Evolutionary conservation across 768 basidiomycete genomes (phyloP), one percentile per base, ranked within the genome.

Genomic region (Trametes villosa): DNA sequence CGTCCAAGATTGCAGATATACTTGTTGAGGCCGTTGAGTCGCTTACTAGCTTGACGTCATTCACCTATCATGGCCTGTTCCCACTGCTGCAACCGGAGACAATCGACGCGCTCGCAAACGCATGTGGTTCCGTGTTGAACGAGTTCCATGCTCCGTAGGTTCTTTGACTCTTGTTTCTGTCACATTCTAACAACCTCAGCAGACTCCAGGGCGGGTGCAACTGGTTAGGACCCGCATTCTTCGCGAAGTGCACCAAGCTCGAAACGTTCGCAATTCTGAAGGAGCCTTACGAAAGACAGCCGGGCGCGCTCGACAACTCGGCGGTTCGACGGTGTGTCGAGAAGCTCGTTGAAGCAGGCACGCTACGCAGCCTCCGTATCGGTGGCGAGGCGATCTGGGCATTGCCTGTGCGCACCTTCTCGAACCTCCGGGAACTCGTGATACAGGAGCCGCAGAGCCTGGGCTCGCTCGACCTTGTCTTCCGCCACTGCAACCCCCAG

Each of bases 391-490:
- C 29, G 12, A 48, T 59, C 31, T 52, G 57, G 48, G 7, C 11
- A 15, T 30, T 36, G 15, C 64, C 64, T 4, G 18, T 62, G 3
- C 56, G 47, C 7, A 5, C 27, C 12, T 45, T 65, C 18, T 5
- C 22, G 9, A 38, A 44, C 17, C 60, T 65, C 20, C 31, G 50
- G 17, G 60, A 62, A 7, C 56, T 65, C 11, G 48, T 56, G 22
- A 22, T 65, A 8, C 13, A 42, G 26, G 15, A 24, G 5, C 40
- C 56, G 18, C 12, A n/a, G 8, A 22, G n/a, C 0, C 36, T 58
- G 9, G 44, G 18, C 4, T 48, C 56, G 9, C 31, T 65, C 36
- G 31, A 24, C n/a, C 57, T 53, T 9, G 36, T 62, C 15, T 31
- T 62, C 24, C 60, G 29, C n/a, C 60, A 60, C 24, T 53, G 57